A percentile compares a stretch with the other conserved stretches of the same genome.
Evolutionary conservation across 345 rosid genomes (phyloP).

Genomic region (Acer campestre): DNA sequence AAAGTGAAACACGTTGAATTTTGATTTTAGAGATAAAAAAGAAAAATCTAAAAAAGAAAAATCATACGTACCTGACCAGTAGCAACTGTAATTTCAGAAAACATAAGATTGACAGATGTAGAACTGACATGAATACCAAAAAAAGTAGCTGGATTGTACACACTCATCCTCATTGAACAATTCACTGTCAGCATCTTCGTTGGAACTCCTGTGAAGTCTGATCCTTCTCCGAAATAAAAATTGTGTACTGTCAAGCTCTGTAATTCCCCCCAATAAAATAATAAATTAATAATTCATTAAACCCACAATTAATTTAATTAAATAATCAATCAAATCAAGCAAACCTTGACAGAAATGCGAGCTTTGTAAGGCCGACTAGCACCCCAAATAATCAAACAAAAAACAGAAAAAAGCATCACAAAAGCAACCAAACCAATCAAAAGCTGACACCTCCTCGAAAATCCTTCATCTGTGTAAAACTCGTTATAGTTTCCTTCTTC

Average conservation of each 20-base stretch:
- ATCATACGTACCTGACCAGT: slow-evolving; percentile 61
- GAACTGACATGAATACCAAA: slow-evolving; percentile 84
- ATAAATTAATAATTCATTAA: background rate
- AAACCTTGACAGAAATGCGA: slow-evolving; percentile 58
- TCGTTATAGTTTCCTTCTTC: slow-evolving; percentile 64
- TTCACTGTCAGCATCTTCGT: slow-evolving; percentile 71
- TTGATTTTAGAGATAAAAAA: background rate
- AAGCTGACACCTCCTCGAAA: slow-evolving; percentile 54
- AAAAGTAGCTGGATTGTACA: slow-evolving; percentile 74
- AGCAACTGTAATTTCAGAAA: slow-evolving; percentile 62
- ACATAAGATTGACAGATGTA: slow-evolving; percentile 58
- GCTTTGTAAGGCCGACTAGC: slow-evolving; percentile 74
- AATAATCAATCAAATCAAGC: background rate
- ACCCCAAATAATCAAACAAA: slow-evolving; percentile 82
- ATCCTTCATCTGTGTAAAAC: slow-evolving; percentile 38
- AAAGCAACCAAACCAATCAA: slow-evolving; percentile 52
- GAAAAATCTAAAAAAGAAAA: background rate
- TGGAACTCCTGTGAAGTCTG: slow-evolving; percentile 76
- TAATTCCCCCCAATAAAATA: background rate
- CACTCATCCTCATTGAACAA: slow-evolving; percentile 58
- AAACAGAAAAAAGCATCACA: slow-evolving; percentile 51
- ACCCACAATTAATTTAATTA: background rate
- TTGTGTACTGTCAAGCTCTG: slow-evolving; percentile 65
- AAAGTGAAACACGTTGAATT: background rate
- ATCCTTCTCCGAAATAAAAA: slow-evolving; percentile 75